These are phyloP conservation scores for Salix caprea DNA, from an alignment of 345 rosid genomes.

Conservation along the genomic window DNA sequence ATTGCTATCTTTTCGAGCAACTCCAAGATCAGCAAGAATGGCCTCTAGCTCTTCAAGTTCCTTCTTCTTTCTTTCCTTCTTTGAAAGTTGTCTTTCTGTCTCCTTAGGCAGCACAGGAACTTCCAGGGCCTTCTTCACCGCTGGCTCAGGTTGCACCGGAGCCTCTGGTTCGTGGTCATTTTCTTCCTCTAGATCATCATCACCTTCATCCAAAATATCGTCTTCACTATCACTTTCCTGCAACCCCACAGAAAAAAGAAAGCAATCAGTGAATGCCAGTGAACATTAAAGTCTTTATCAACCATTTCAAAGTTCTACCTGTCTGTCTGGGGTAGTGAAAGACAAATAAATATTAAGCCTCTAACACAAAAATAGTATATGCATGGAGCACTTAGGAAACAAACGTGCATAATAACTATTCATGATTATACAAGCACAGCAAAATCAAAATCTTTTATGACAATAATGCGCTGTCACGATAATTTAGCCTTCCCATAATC, in stretches of 20 bases:
- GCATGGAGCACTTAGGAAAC: background rate
- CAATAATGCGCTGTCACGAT: background rate
- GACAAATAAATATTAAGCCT: background rate
- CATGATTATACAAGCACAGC: no score
- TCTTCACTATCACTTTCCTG: conserved; percentile 93
- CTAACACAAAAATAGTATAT: background rate
- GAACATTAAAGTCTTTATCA: background rate
- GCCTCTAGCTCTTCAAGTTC: conserved; percentile 93
- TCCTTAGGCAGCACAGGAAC: conserved; percentile 55
- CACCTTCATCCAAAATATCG: conserved; percentile 68
- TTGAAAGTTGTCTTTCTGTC: conserved; percentile 82
- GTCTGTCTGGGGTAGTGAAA: background rate
- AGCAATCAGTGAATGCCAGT: background rate
- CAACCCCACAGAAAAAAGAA: background rate
- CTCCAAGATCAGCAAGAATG: conserved; percentile 72
- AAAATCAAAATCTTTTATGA: no score
- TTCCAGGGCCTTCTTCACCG: conserved; percentile 45
- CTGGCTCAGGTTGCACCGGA: conserved; percentile 45
- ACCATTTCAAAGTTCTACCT: background rate
- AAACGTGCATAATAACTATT: no score
- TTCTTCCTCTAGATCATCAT: conserved; percentile 71
- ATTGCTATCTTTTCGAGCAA: conserved; percentile 43
- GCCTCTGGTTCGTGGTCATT: conserved; percentile 58
- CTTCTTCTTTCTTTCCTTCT: conserved; percentile 82
- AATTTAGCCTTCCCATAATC: background rate